Base-by-base conservation (phyloP, 768 basidiomycete species). In the Termitomyces sp. region DNA sequence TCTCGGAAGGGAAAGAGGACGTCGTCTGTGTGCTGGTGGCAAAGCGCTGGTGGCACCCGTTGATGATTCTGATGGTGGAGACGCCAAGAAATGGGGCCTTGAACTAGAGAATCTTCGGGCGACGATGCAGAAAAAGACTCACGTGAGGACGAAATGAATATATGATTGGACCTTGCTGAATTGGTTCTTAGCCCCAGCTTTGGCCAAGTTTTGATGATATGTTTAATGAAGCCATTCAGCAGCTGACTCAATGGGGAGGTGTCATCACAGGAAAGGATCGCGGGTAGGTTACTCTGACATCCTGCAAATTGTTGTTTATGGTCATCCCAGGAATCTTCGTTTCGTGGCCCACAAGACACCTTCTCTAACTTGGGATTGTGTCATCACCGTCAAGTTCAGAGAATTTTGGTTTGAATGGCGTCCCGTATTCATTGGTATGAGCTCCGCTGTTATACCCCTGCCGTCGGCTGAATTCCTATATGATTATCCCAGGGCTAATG, bases 41-140 rank as follows among this genome's bases (percentile, higher is more conserved):
- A 73, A 71, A 49, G 55, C 54, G 2, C 60, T 65, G 6, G 58
- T 67, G n/a, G 59, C 66, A 44, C 53, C 60, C 27, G 63, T 76
- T 18, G 67, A 71, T 18, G 83, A 82, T 48, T 68, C 72, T 58
- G 81, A 85, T 55, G 85, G 83, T 12, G 83, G 85, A 60, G 87
- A 91, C 64, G 91, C 89, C n/a, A 81, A 79, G 68, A 82, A 77
- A 66, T 93, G 89, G 88, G 93, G 92, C 49, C 62, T 87, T 30
- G 81, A 85, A 57, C 68, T 89, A n/a, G 78, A 79, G 47, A 73
- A 71, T 13, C 70, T 94, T 62, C 78, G 80, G 58, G 80, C 85
- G 30, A 71, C 67, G 34, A 80, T 88, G 80, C 85, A 77, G 67
- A 71, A 74, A 67, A 85, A 80, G 70, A 80, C 81, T 1, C 73